Evolutionary conservation across 495 filamentous ascomycete species (phyloP), one percentile per base, ranked within the genome.

Genomic region (Paragyromitra xinjiangensis): DNA sequence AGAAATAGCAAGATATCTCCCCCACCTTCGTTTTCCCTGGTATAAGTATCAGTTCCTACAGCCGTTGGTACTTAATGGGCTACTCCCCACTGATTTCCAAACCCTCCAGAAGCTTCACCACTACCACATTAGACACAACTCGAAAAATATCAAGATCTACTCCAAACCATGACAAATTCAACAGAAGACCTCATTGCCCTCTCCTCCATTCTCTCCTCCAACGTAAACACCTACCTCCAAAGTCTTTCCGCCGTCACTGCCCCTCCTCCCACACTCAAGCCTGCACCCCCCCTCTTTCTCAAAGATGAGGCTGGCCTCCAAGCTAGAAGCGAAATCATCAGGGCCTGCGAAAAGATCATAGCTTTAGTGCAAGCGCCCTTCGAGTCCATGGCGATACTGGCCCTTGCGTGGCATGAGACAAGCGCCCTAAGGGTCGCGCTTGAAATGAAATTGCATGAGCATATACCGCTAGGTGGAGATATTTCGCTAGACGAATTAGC

Each of bases 311-410:
- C 22, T 12, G 40, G 29, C 7, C 1, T 64, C 24, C 9, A 48
- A 37, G 69, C 56, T n/a, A 50, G 12, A 64, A 24, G 48, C 9
- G 37, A 71, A 11, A 59, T 71, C 56, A 48, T 70, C 12, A 8
- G 14, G 67, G 51, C 67, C 22, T 70, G 67, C 44, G 53, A 61
- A 22, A 70, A n/a, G 34, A 40, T 71, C 26, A 48, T 71, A 14
- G 42, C 69, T 34, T 51, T 71, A 34, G 69, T 71, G 42, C 40
- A 29, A 34, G 55, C 55, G 1, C 69, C 69, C 19, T n/a, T 64
- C 12, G 40, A 51, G 24, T 66, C 22, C 0, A 50, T 48, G 40
- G 0, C 37, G 22, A 19, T 34, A 11, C n/a, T 71, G 24, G n/a
- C 68, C 8, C 4, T 3, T 8, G 39, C 8, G 14, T 64, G 42